Evolutionary conservation across 1,139 yeast species (phyloP), one percentile per base, ranked within the genome.

Genomic region (Sugiyamaella novakii): DNA sequence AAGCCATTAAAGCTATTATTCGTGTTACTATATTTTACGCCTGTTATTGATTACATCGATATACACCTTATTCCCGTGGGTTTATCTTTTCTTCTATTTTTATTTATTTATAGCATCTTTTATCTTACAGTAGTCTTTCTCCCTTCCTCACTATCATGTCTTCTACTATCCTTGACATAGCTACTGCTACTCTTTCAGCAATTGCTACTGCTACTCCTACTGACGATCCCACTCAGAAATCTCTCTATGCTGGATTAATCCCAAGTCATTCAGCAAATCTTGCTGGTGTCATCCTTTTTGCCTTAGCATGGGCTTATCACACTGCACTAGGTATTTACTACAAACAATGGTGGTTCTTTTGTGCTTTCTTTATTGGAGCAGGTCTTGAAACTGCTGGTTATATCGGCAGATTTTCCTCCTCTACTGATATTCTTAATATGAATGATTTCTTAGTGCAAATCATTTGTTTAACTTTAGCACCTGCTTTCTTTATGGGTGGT

Each of bases 401-500:
- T 60, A 65, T 79, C 38, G 89, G 87, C 4, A 71, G 96, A 52
- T 67, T 80, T 8, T 65, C 78, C 43, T 65, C 77, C 3, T 66
- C 72, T 45, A 69, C 71, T 53, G 67, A 77, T 54, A 64, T 70
- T 2, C 37, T 53, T n/a, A 64, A 69, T 42, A 55, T 70, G 46
- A 65, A 76, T 52, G 71, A 71, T 43, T 89, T 74, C 63, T 66
- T 87, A 48, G 67, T 82, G 54, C 96, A 89, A 66, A 79, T 82
- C 55, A 78, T 83, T 46, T 72, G 84, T 51, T 71, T 88, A 54
- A 87, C 95, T 0, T 70, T 89, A 46, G 92, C 89, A 0, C 97
- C 97, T 0, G 92, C 92, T 5, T 88, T 91, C 65, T 75, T 87
- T 47, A 86, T 87, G 89, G 97, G 86, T 3, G 96, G 95, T 3